Base-by-base conservation (phyloP, 768 basidiomycete species). In the Pulveroboletus ravenelii region DNA sequence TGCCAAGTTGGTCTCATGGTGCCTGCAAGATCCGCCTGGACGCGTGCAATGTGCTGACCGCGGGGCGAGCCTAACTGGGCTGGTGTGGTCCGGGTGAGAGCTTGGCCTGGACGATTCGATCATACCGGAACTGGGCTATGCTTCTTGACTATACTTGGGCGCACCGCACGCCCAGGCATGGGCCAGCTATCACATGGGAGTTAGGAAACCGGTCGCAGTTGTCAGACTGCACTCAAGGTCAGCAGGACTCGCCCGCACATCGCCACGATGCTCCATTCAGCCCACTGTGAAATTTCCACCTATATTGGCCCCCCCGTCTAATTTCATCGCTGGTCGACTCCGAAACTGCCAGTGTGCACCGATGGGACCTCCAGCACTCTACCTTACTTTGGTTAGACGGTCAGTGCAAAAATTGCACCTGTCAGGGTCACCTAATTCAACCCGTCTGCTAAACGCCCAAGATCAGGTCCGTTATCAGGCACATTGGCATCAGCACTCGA, bases 391-490 rank as follows among this genome's bases (percentile, higher is more conserved):
- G 68, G 67, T 65, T 64, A 68, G 59, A 55, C 46, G 39, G 25
- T 32, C 40, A 47, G 38, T 52, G 50, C 49, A 53, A 50, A 54
- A 62, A 41, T 54, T 53, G 52, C 48, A 43, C 51, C 42, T 18
- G 35, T 61, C 65, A 67, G 66, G 67, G 59, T 61, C 62, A 20
- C 43, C 45, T 53, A 51, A 61, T 50, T 50, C 58, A 52, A 49
- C 45, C 17, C 30, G 47, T 49, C 48, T 51, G 39, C 45, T 58
- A 49, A 51, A 53, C 45, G 48, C 57, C 27, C 53, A 55, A 63
- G 60, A 62, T 68, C 62, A 66, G 62, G 58, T 49, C 65, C 65
- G 44, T 45, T 32, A 54, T 64, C 66, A 68, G 68, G 67, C 61
- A 68, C 68, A 41, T 51, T 54, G 41, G 43, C 52, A 38, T 49